Evolutionary conservation across 2,329 filamentous ascomycete species (phyloP).

Genomic region (Diaporthe sp.): DNA sequence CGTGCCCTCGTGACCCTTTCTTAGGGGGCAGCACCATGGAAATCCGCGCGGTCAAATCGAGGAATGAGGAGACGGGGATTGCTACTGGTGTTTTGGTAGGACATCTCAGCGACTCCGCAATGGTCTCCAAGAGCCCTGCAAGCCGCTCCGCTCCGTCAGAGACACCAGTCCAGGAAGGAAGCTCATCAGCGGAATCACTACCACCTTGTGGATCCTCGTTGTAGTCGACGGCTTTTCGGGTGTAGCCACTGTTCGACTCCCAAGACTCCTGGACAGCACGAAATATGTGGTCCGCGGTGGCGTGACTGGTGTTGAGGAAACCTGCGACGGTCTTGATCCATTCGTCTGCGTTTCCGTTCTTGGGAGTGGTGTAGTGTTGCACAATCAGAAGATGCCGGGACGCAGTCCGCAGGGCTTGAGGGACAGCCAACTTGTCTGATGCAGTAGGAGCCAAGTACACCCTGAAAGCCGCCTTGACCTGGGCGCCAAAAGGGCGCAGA

Average conservation of each 20-base stretch:
- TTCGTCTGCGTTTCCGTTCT: constrained; percentile 81
- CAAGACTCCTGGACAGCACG: constrained; percentile 86
- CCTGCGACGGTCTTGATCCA: constrained; percentile 79
- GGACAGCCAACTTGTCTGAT: constrained; percentile 62
- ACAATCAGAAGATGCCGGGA: constrained; percentile 77
- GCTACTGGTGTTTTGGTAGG: constrained; percentile 76
- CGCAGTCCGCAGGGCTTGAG: constrained; percentile 66
- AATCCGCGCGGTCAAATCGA: constrained; percentile 79
- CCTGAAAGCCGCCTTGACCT: constrained; percentile 74
- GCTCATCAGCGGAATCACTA: constrained; percentile 59
- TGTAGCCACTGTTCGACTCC: constrained; percentile 74
- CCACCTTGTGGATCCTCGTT: constrained; percentile 65
- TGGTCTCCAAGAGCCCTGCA: constrained; percentile 73
- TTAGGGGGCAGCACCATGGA: constrained; percentile 72
- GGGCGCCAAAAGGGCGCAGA: constrained; percentile 80
- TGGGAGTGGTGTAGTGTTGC: constrained; percentile 85
- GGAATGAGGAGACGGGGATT: constrained; percentile 75
- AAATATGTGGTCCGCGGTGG: constrained; percentile 82
- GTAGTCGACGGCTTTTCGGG: constrained; percentile 57
- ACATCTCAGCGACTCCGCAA: constrained; percentile 74
- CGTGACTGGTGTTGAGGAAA: constrained; percentile 76
- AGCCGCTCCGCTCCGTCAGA: constrained; percentile 80
- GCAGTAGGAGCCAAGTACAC: constrained; percentile 75
- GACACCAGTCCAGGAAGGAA: constrained; percentile 83
- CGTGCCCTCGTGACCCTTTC: constrained; percentile 60